Evolutionary conservation across 164 flowering plant species (phyloP), one percentile per base, ranked within the genome.

Genomic region (Stephania japonica): DNA sequence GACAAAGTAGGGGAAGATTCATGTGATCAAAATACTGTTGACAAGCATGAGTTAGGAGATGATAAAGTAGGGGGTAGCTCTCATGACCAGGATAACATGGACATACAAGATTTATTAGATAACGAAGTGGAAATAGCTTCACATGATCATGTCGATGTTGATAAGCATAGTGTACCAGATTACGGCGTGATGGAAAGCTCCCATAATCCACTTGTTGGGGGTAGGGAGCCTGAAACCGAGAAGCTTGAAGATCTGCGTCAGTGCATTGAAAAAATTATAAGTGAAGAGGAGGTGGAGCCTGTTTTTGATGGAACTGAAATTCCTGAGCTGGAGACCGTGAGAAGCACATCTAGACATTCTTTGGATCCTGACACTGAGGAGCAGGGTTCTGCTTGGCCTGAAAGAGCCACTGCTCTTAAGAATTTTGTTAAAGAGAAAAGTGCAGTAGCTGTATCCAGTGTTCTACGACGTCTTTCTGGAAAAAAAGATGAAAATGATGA

Each of bases 391-490:
- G 87, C 72, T 73, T 86, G 88, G 92, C 88, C 97, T 76, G 93
- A 87, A 78, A 92, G 86, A 72, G 93, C 93, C 32, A 82, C 66
- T 50, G 86, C 87, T 19, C 70, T 93, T 11, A 87, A 74, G 65
- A 86, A 86, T 72, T 88, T 85, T 78, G 94, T 92, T 25, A 86
- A 76, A 79, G 84, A 82, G 75, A 89, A 88, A 81, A 72, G 92
- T 73, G 73, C 50, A 38, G 86, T 80, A 72, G 92, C 91, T 24
- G 93, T 88, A 63, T 82, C 88, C 65, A 84, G 43, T 27, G 73
- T 92, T 64, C 41, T 92, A 63, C 90, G 94, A 42, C 91, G 87
- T 44, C 87, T 91, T 79, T 93, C 94, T 59, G 87, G 88, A n/a
- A 88, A 80, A 84, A 80, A 42, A 71, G 85, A 83, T 78, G 90